Evolutionary conservation across 192 early-diverging fungal species (phyloP).

Genomic region (Podila epigama): DNA sequence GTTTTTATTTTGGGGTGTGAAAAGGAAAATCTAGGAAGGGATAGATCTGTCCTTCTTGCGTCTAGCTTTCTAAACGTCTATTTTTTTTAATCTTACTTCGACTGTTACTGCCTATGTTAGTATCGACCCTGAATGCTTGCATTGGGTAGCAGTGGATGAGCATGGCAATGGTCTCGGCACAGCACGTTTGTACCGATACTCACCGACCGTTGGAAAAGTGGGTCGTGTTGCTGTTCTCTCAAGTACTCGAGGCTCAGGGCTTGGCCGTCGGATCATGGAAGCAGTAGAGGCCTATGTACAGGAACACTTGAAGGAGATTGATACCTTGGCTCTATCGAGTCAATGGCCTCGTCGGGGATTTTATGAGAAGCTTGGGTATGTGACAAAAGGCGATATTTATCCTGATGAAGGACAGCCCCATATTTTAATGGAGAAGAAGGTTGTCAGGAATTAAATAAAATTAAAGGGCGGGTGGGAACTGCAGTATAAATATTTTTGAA

Average conservation of each 20-base stretch:
- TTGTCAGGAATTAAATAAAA: neutral
- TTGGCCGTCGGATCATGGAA: constrained; percentile 38
- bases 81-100: too few species aligned
- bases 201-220: constrained; percentile 24
- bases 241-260: constrained; percentile 28
- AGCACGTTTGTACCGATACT: constrained; percentile 29
- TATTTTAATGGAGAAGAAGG: constrained; percentile 31
- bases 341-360: constrained; percentile 37
- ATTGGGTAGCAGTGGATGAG: constrained; percentile 34
- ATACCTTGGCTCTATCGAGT: constrained; percentile 22
- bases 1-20: too few species aligned
- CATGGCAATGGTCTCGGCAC: constrained; percentile 20
- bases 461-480: too few species aligned
- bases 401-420: constrained; percentile 41
- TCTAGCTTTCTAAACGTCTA: too few species aligned
- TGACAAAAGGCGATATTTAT: constrained; percentile 20
- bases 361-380: constrained; percentile 36
- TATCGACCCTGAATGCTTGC: constrained; percentile 31
- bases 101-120: too few species aligned
- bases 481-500: too few species aligned
- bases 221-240: constrained; percentile 37
- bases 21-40: neutral
- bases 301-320: constrained; percentile 1
- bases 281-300: constrained; percentile 14
- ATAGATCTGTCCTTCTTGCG: too few species aligned